Base-by-base conservation (phyloP, 306 rosid genomes). In the Casuarina glauca region DNA sequence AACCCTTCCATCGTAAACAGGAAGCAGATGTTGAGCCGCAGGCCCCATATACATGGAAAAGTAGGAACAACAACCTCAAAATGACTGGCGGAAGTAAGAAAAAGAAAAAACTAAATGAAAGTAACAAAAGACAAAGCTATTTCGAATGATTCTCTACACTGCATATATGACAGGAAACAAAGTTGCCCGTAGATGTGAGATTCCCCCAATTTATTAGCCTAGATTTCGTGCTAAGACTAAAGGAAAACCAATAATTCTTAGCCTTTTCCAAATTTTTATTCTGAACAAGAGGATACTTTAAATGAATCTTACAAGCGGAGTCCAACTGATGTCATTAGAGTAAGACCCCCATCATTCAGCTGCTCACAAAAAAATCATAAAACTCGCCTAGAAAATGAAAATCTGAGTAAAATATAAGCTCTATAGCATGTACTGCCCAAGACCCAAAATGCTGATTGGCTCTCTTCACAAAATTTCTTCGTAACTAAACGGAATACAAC, bases 1-100 rank as follows among this genome's bases (percentile, higher is more conserved):
- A 62, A 62, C 69, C 69, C 69, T 62, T 35, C 19, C 15, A 58
- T 58, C 64, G 26, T 58, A 58, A 58, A 26, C 38, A 58, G 64
- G 16, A 58, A 58, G 38, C 35, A 3, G 5, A 58, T 3, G 35
- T 58, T 35, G 38, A 58, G 26, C 64, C 26, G 36, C 38, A 58
- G 6, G 15, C 39, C 39, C 19, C 26, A 58, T 58, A 58, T 26
- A 58, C 20, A 58, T 58, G 64, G 4, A 58, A 58, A 15, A 3
- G 26, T 58, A 19, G 35, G 12, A 58, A 58, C 64, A 17, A 75
- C n/a, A 5, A 1, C 55, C 11, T 17, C 60, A 48, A 48, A 35
- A 32, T 20, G 44, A 36, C 16, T 3, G 32, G n/a, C 38, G 15
- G 44, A 48, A 62, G 32, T 62, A 2, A 7, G 0, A 41, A 15